Evolutionary conservation across 2,329 filamentous ascomycete genomes (phyloP).

Genomic region (Botrytis hyacinthi): DNA sequence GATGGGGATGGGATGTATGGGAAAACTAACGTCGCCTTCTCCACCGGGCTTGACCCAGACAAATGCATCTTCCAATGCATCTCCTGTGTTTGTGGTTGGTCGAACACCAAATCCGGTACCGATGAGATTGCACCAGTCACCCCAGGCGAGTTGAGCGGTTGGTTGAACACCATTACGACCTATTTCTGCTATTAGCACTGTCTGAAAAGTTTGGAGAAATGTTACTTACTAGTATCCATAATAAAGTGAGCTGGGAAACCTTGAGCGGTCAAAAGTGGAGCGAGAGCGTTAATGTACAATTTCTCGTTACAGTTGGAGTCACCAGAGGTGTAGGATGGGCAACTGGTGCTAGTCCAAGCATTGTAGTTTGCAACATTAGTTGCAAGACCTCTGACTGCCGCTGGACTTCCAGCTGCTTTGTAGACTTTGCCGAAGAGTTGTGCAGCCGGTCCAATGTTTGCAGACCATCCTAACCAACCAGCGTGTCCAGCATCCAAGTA

Average conservation of each 20-base stretch:
- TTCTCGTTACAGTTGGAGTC: constrained; percentile 53
- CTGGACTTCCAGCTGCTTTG: constrained; percentile 46
- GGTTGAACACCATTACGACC: constrained; percentile 62
- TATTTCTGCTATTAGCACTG: constrained; percentile 30
- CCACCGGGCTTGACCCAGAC: constrained; percentile 70
- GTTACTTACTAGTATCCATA: constrained; percentile 47
- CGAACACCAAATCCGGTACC: constrained; percentile 63
- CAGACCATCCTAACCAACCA: constrained; percentile 63
- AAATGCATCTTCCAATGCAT: constrained; percentile 60
- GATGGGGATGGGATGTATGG: too few species aligned
- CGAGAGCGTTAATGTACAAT: constrained; percentile 50
- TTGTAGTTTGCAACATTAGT: constrained; percentile 62
- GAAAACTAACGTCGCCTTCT: constrained; percentile 41
- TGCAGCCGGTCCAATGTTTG: constrained; percentile 54
- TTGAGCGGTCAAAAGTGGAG: constrained; percentile 46
- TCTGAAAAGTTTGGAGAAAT: background rate
- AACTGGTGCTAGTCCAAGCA: constrained; percentile 47
- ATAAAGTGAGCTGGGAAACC: constrained; percentile 56
- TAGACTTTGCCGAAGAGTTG: constrained; percentile 48
- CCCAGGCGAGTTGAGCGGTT: constrained; percentile 54
- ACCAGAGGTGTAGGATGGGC: constrained; percentile 43
- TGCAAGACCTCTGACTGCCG: constrained; percentile 50
- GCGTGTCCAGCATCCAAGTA: constrained; percentile 64
- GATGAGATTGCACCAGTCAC: constrained; percentile 66
- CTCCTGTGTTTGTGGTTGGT: constrained; percentile 61